Conservation (phyloP, 176 grass and related monocot species). For the Musa itinerans region DNA sequence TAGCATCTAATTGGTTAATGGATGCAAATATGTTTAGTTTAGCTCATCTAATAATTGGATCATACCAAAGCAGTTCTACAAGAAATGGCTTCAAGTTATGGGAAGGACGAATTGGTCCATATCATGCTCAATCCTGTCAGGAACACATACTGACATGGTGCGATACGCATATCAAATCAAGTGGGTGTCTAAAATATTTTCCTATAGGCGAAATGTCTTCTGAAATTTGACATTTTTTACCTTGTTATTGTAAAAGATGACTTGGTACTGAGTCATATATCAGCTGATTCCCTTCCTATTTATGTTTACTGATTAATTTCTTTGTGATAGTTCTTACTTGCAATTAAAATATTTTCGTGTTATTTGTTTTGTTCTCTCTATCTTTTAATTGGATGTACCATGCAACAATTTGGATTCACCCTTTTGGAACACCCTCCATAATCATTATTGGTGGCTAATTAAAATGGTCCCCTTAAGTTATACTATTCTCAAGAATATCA, state of each 20-base stretch:
- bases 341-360: background rate
- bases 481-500: background rate
- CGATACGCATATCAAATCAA: background rate
- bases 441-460: background rate
- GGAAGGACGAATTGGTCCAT: background rate
- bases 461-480: background rate
- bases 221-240: background rate
- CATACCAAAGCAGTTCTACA: background rate
- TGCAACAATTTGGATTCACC: background rate
- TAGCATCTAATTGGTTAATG: background rate
- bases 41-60: background rate
- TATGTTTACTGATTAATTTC: background rate
- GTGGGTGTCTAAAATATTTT: background rate
- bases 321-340: background rate
- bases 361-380: background rate
- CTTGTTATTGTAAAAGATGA: background rate
- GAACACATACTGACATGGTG: background rate
- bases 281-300: background rate
- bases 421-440: background rate
- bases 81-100: background rate
- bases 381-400: background rate
- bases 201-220: background rate
- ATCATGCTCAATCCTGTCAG: background rate
- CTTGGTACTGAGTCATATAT: background rate
- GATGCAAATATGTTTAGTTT: background rate